Conservation (phyloP, 2,329 filamentous ascomycete species). For the Cladosporium sp. region DNA sequence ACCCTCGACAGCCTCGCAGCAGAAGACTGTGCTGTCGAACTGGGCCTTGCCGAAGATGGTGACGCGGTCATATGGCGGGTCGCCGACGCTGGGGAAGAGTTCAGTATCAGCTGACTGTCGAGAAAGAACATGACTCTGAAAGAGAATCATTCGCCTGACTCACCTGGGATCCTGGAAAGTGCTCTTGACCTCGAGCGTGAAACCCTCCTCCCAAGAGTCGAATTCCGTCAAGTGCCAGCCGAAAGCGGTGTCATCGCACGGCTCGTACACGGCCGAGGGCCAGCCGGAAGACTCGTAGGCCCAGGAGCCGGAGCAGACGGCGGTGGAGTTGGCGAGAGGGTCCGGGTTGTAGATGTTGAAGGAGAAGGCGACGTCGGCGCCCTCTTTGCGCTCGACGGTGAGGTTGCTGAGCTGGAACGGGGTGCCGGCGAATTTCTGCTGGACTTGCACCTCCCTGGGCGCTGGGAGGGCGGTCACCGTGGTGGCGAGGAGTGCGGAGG, state of each 20-base stretch:
- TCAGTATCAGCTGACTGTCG: conserved; percentile 5
- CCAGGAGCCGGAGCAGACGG: conserved; percentile 24
- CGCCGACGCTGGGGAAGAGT: conserved; percentile 22
- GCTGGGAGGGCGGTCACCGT: not conserved
- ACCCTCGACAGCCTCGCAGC: not conserved
- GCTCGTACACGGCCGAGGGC: conserved; percentile 20
- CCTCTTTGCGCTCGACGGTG: conserved; percentile 15
- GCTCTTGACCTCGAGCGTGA: conserved; percentile 25
- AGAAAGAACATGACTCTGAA: not conserved
- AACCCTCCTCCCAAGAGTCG: conserved; percentile 16
- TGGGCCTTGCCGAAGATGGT: conserved; percentile 23
- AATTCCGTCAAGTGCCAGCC: conserved; percentile 24
- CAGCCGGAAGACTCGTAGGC: conserved; percentile 17
- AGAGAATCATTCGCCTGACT: conserved; percentile 13
- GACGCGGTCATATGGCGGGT: conserved; percentile 26
- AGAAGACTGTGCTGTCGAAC: not conserved
- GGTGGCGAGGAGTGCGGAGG: not conserved
- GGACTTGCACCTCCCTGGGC: not conserved
- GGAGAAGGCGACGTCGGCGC: conserved; percentile 21
- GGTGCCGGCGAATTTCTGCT: conserved; percentile 8
- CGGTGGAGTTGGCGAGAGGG: conserved; percentile 23
- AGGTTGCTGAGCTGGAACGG: conserved; percentile 21
- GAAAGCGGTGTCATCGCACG: conserved; percentile 22
- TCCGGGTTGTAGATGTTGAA: conserved; percentile 29
- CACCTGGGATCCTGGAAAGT: conserved; percentile 26